Base-by-base conservation (phyloP, 108 stramenopile species). In the Pseudonitzschia multiseries region DNA sequence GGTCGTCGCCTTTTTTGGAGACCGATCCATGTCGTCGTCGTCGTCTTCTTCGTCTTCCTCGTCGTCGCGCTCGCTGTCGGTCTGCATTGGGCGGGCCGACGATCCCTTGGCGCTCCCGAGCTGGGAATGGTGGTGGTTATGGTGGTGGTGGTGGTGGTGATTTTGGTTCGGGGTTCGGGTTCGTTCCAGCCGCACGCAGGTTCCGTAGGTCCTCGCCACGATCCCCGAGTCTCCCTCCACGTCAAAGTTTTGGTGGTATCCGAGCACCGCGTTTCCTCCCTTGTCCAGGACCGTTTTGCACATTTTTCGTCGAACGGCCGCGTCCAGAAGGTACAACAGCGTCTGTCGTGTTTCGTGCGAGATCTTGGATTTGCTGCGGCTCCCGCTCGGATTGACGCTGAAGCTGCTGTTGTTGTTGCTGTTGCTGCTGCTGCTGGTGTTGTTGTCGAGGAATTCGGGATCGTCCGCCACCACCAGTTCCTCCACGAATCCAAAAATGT, bases 381-480 rank as follows among this genome's bases (percentile, higher is more conserved):
- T 75, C n/a, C 67, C 69, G 78, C 72, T 87, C 85, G 89, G 89
- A 73, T 94, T 84, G 76, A 89, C 96, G 77, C 97, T 96, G 9
- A 95, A 94, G 81, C 97, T 97, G 43, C 96, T 93, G 54, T 56
- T 56, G 33, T 74, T 73, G 36, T 82, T 72, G n/a, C n/a, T n/a
- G n/a, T 94, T 84, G 76, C 87, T 95, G 77, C 97, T 96, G 9
- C 93, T 93, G 81, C 97, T 97, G 43, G 96, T 93, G 54, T 56
- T 56, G 80, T 73, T 92, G 88, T 92, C 95, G 74, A 96, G 86
- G 78, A 90, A 97, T 83, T 98, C 97, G 18, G 96, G 96, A 84
- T 99, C 98, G 43, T 96, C 95, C 27, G 96, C 96, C n/a, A 98
- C 97, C 5, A 98, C 93, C 40, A 99, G 78, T 68, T 98, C 98